Percentiles rank a stretch among this genome's conserved stretches.
Conservation (phyloP, 2,329 filamentous ascomycete species). For the Fusarium buharicum region DNA sequence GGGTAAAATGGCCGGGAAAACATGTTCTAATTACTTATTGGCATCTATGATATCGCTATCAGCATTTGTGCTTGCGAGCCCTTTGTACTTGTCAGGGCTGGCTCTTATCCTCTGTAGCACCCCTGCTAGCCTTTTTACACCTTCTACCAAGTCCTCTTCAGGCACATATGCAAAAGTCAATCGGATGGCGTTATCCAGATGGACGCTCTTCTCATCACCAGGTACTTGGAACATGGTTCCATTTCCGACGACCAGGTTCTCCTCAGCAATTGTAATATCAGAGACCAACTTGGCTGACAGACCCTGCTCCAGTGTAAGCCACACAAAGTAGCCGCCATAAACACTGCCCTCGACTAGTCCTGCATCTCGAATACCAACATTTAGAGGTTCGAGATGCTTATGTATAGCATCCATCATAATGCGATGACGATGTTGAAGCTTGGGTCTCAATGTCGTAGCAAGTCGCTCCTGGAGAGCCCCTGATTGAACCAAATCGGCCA, state of each 20-base stretch:
- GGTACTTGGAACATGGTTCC: conserved; percentile 77
- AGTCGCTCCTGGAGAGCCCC: conserved; percentile 60
- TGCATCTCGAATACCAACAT: conserved; percentile 58
- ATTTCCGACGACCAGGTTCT: conserved; percentile 73
- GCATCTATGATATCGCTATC: conserved; percentile 37
- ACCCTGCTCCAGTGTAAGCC: conserved; percentile 71
- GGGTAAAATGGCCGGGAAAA: background rate
- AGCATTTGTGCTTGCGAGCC: conserved; percentile 10
- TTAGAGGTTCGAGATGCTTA: conserved; percentile 69
- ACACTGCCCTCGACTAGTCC: conserved; percentile 57
- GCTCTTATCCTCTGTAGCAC: conserved; percentile 53
- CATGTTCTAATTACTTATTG: conserved; percentile 40
- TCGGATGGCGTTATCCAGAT: conserved; percentile 70
- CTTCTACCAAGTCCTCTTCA: conserved; percentile 72
- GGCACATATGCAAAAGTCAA: conserved; percentile 80
- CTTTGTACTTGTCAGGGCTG: conserved; percentile 44
- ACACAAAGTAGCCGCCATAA: conserved; percentile 88
- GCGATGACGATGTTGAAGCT: conserved; percentile 57
- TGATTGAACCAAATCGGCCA: conserved; percentile 59
- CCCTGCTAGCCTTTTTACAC: conserved; percentile 69
- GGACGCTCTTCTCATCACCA: conserved; percentile 62
- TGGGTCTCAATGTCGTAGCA: conserved; percentile 55
- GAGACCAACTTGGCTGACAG: conserved; percentile 66
- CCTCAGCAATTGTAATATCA: conserved; percentile 66
- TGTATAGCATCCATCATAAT: conserved; percentile 69